Conservation (phyloP, 2,329 filamentous ascomycete species). For the Fusarium decemcellulare region DNA sequence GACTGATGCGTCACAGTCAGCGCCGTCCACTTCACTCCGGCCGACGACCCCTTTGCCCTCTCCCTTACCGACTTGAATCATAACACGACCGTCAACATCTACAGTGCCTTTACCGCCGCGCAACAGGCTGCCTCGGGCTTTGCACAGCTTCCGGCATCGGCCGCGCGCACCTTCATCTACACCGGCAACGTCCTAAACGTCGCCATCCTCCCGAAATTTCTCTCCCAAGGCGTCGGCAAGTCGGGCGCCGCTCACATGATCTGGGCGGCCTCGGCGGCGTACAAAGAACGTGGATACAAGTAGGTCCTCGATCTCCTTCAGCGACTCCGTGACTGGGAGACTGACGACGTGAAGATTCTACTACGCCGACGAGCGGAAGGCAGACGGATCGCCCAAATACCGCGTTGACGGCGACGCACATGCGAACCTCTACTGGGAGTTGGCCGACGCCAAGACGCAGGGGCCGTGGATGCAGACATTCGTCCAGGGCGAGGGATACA, state of each 20-base stretch:
- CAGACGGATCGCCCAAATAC: conserved; percentile 52
- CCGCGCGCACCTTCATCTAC: conserved; percentile 58
- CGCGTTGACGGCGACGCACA: conserved; percentile 57
- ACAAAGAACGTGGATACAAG: conserved; percentile 54
- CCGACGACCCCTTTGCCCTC: conserved; percentile 24
- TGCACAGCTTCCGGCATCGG: conserved; percentile 46
- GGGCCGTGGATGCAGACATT: conserved; percentile 62
- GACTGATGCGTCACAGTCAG: conserved; percentile 8
- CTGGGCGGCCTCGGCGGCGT: conserved; percentile 49
- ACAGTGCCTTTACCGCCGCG: conserved; percentile 18
- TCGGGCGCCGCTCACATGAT: conserved; percentile 50
- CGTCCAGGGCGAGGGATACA: conserved; percentile 58
- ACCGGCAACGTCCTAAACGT: conserved; percentile 59
- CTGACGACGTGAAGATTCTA: conserved; percentile 59
- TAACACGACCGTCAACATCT: conserved; percentile 17
- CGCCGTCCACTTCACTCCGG: conserved; percentile 6
- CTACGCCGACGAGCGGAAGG: conserved; percentile 63
- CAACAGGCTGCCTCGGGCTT: conserved; percentile 21
- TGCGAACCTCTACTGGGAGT: conserved; percentile 55
- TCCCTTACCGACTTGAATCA: conserved; percentile 26
- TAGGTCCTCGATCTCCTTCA: conserved; percentile 19
- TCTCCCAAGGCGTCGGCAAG: conserved; percentile 57
- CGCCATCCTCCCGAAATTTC: conserved; percentile 45
- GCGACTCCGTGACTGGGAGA: not conserved
- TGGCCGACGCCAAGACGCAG: conserved; percentile 57